phyloP scores from a whole-genome alignment of 2,329 filamentous ascomycete genomes.

The Dactylellina cionopaga region DNA sequence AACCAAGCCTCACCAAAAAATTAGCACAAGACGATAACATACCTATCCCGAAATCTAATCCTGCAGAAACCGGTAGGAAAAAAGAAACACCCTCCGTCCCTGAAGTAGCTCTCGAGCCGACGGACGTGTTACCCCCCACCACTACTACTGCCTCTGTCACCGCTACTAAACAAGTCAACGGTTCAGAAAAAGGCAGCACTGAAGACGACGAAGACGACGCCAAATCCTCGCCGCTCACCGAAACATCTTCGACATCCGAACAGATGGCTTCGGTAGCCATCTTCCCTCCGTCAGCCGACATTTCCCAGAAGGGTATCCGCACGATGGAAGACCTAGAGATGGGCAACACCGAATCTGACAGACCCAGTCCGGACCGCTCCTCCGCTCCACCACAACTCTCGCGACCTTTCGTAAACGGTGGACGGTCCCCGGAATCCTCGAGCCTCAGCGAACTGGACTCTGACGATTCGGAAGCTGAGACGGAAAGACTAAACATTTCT shows the following conservation, averaged over 20 bases:
- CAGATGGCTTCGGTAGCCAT: conserved; percentile 49
- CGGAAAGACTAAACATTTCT: conserved; percentile 84
- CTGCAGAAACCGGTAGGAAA: conserved; percentile 15
- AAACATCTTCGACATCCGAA: conserved; percentile 44
- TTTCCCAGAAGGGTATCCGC: conserved; percentile 51
- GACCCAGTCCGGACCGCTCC: conserved; percentile 49
- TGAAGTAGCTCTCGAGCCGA: conserved; percentile 23
- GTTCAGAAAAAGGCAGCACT: conserved; percentile 49
- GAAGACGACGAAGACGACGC: conserved; percentile 50
- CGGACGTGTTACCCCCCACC: conserved; percentile 49
- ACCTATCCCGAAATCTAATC: conserved; percentile 21
- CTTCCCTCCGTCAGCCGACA: conserved; percentile 51
- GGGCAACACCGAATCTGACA: conserved; percentile 55
- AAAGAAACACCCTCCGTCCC: conserved; percentile 30
- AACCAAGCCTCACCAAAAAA: conserved; percentile 13
- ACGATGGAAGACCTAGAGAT: conserved; percentile 53
- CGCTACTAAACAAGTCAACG: conserved; percentile 30
- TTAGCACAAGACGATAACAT: conserved; percentile 23
- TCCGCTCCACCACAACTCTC: conserved; percentile 62
- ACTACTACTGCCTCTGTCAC: not conserved
- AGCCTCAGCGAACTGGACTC: conserved; percentile 63
- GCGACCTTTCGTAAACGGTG: conserved; percentile 61
- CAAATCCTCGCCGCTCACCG: conserved; percentile 50
- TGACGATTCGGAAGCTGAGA: conserved; percentile 70
- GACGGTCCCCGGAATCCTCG: conserved; percentile 58